Base-by-base conservation (phyloP, 768 basidiomycete genomes). In the Psilocybe azurescens region DNA sequence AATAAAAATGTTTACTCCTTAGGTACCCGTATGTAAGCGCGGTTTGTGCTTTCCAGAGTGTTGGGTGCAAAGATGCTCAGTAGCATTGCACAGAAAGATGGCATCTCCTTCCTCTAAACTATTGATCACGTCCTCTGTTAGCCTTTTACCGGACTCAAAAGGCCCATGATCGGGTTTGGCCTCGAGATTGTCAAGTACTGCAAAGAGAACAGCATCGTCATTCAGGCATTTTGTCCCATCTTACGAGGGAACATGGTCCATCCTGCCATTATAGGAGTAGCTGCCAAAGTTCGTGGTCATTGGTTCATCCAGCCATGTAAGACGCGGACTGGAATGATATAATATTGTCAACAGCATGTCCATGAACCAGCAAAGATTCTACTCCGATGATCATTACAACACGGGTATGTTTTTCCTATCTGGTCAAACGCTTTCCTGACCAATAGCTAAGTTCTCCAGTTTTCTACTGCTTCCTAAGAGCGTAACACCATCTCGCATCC, bases 311-410 rank as follows among this genome's bases (percentile, higher is more conserved):
- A 14, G 9, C 11, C 13, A 44, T 18, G 13, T 18, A 7, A 44
- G 1, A 44, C 14, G 8, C 11, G 3, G 1, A 36, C 33, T 36
- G 7, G 3, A 36, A 36, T 36, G 10, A 36, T 18, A 10, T 16
- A 7, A 5, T 5, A 13, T 9, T 7, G 5, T 9, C 14, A 13
- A 44, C 41, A 92, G 89, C 74, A 87, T 66, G 73, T 76, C 36
- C 84, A 86, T 56, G 84, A 88, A 41, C 83, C 85, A 6, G 89
- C 94, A 16, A 95, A 97, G 69, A 81, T 97, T 49, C 83, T 97
- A 9, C 77, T 97, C 59, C 86, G 95, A 28, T 97, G 95, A 93
- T 95, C 94, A 24, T 77, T 99, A 46, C 96, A 97, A 73, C 86
- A 83, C 70, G 88, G 88, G 91, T 90, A 66, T 50, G 84, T 75